Base-by-base conservation (phyloP, 495 filamentous ascomycete genomes). In the Aspergillus coremiiformis region DNA sequence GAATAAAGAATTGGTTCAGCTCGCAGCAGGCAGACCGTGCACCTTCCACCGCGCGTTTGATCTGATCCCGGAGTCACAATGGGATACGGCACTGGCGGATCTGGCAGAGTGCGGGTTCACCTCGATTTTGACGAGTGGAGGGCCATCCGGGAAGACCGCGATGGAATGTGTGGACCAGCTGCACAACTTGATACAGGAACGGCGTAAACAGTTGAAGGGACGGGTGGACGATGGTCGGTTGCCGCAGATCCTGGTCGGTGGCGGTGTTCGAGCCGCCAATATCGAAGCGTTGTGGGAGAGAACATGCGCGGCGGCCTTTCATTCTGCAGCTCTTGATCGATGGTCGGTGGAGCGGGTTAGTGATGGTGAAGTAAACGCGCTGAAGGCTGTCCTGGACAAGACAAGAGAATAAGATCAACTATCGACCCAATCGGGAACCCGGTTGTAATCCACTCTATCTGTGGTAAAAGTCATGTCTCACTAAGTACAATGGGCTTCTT, bases 31-130 rank as follows among this genome's bases (percentile, higher is more conserved):
- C 0, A 57, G 61, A 9, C 71, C 72, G 5, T 81, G 76, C 56
- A 81, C 77, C 12, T 81, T 81, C 44, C 77, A 79, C 52, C 69
- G 76, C 14, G 77, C 77, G 2, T 77, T 81, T 62, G 77, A 80
- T 52, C 54, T 63, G 21, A 64, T 74, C 6, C 57, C 59, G 1
- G 58, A 68, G 12, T 15, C 32, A 23, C 7, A 61, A 3, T 66
- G 64, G 61, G 56, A 64, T 24, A 56, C 53, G 1, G 55, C 66
- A 11, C 33, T 72, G 27, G 57, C 60, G 10, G 62, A 66, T 5
- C 52, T 80, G 24, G 60, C 63, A 0, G 37, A 55, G 5, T 70
- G 70, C 46, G 77, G 77, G 0, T 81, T 79, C 60, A 29, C 44
- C 9, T 61, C 69, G 2, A 64, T 81, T 26, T 58, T 81, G 11